A percentile compares a stretch with the other conserved stretches of the same genome.
phyloP scores from a whole-genome alignment of 345 rosid genomes.

The Melaleuca alternifolia region DNA sequence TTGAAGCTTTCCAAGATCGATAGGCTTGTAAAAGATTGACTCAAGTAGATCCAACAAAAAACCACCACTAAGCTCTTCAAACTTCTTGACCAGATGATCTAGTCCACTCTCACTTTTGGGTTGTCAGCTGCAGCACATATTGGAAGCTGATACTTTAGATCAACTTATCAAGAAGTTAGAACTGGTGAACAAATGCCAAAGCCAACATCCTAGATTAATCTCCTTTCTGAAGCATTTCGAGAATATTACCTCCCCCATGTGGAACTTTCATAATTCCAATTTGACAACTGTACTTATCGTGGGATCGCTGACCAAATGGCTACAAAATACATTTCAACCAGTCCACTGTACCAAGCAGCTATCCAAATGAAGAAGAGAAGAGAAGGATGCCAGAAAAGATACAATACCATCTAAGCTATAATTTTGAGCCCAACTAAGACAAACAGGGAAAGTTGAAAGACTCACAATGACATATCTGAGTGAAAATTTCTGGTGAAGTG shows the following conservation, averaged over 20 bases:
- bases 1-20: neutral
- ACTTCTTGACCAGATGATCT: neutral
- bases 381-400: neutral
- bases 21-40: neutral
- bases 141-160: neutral
- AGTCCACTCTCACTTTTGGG: neutral
- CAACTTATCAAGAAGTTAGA: neutral
- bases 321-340: neutral
- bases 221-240: neutral
- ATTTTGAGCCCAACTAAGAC: neutral
- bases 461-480: neutral
- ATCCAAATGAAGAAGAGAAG: neutral
- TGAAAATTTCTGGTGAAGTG: neutral
- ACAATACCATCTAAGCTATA: neutral
- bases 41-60: neutral
- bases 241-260: neutral
- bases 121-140: neutral
- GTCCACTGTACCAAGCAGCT: neutral
- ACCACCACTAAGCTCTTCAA: neutral
- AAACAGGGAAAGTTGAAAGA: neutral
- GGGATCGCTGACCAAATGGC: neutral
- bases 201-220: neutral
- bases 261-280: neutral
- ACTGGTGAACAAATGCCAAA: neutral
- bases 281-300: neutral